Percentiles rank a stretch among this genome's conserved stretches.
These are phyloP conservation scores for Penicillium herquei DNA, from an alignment of 495 filamentous ascomycete species.

Conservation along the genomic window DNA sequence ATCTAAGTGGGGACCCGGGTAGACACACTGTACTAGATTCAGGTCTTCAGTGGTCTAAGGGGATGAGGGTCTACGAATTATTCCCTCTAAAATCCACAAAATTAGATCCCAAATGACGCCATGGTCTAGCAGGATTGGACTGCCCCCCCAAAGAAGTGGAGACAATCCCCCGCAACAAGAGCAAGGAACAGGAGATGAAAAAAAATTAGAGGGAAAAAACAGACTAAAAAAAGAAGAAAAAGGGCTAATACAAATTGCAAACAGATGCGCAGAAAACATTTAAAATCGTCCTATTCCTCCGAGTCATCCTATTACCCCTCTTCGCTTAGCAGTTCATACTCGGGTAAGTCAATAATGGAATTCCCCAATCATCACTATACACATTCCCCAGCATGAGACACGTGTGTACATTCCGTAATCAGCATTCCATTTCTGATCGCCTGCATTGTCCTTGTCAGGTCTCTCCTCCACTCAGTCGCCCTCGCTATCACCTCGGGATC, in stretches of 20 bases:
- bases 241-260: conserved; percentile 1
- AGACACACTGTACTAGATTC: too few species aligned
- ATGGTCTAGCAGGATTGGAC: neutral
- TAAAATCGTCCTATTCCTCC: conserved; percentile 19
- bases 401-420: conserved; percentile 40
- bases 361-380: neutral
- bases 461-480: conserved; percentile 43
- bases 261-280: conserved; percentile 14
- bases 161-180: conserved; percentile 12
- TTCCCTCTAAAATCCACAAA: neutral
- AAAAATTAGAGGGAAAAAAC: neutral
- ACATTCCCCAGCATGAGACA: conserved; percentile 24
- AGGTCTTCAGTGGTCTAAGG: too few species aligned
- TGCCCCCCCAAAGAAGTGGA: neutral
- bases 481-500: conserved; percentile 58
- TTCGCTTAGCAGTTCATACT: conserved; percentile 24
- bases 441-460: conserved; percentile 46
- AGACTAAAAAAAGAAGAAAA: conserved; percentile 5
- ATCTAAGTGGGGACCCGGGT: neutral
- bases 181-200: neutral
- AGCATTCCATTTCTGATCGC: conserved; percentile 43
- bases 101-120: conserved; percentile 3
- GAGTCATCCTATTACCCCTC: conserved; percentile 41
- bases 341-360: conserved; percentile 21
- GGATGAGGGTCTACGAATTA: neutral